These are phyloP conservation scores for Millerozyma miso DNA, from an alignment of 805 yeast genomes.

Conservation along the genomic window DNA sequence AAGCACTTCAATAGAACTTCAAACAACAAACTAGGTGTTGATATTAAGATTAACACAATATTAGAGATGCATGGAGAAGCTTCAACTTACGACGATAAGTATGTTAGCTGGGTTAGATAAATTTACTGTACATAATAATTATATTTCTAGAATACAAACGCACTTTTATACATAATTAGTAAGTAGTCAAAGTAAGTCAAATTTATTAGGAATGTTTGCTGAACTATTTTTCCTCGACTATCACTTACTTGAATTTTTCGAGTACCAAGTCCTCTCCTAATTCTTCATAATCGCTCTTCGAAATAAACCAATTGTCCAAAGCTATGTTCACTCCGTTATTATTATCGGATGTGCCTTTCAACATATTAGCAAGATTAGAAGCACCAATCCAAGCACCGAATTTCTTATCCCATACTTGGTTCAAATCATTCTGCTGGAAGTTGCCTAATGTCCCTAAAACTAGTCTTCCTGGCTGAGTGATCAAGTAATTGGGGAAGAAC, in stretches of 20 bases:
- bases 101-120: constrained; percentile 37
- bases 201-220: too few species aligned
- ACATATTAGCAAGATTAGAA: constrained; percentile 58
- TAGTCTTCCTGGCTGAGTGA: constrained; percentile 22
- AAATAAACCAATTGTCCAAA: constrained; percentile 49
- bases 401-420: constrained; percentile 48
- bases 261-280: constrained; percentile 45
- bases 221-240: background rate
- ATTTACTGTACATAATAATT: constrained; percentile 1
- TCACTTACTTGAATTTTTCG: constrained; percentile 29
- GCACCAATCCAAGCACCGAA: constrained; percentile 73
- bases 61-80: constrained; percentile 54
- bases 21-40: constrained; percentile 55
- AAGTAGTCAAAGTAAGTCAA: background rate
- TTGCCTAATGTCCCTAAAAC: constrained; percentile 20
- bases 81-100: constrained; percentile 36
- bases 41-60: constrained; percentile 53
- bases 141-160: background rate
- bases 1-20: constrained; percentile 54
- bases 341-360: constrained; percentile 40
- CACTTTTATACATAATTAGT: background rate
- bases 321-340: constrained; percentile 31
- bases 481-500: constrained; percentile 45
- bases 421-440: constrained; percentile 23
- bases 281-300: constrained; percentile 63